Evolutionary conservation across 1,139 yeast species (phyloP).

Genomic region (Suhomyces anneliseae): DNA sequence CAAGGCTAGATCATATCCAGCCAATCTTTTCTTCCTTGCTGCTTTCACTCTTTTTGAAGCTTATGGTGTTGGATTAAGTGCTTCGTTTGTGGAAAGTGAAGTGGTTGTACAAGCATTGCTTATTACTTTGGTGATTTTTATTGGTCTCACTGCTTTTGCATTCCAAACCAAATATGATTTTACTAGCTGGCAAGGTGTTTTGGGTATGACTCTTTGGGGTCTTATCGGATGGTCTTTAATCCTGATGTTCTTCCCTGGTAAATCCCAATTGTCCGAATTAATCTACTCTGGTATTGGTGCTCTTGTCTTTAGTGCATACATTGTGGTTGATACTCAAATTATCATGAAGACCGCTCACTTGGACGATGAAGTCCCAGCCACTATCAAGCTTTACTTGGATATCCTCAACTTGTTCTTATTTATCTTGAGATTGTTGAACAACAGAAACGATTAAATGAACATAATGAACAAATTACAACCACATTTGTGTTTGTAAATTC

Average conservation of each 20-base stretch:
- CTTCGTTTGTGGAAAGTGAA: slow-evolving; percentile 63
- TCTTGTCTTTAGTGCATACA: slow-evolving; percentile 66
- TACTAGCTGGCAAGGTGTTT: slow-evolving; percentile 67
- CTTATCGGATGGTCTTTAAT: slow-evolving; percentile 74
- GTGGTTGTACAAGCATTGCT: slow-evolving; percentile 71
- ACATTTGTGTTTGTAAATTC: too few species aligned
- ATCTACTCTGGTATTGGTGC: slow-evolving; percentile 76
- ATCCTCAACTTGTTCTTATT: slow-evolving; percentile 76
- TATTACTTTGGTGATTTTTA: slow-evolving; percentile 66
- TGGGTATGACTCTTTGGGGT: slow-evolving; percentile 63
- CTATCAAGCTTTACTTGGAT: slow-evolving; percentile 77
- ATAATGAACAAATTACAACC: too few species aligned
- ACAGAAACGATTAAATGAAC: slow-evolving; percentile 35
- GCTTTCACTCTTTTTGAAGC: slow-evolving; percentile 77
- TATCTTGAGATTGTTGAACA: slow-evolving; percentile 67
- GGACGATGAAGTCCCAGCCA: slow-evolving; percentile 82
- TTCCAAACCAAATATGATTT: slow-evolving; percentile 82
- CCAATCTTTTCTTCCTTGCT: slow-evolving; percentile 53
- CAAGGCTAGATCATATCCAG: slow-evolving; percentile 66
- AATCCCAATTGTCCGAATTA: slow-evolving; percentile 53
- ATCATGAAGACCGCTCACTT: slow-evolving; percentile 79
- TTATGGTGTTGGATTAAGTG: slow-evolving; percentile 66
- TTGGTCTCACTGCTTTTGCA: slow-evolving; percentile 76
- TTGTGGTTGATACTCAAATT: slow-evolving; percentile 79
- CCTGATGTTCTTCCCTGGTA: slow-evolving; percentile 63